Evolutionary conservation across 1,139 yeast genomes (phyloP).

Genomic region (Hanseniaspora sp.): DNA sequence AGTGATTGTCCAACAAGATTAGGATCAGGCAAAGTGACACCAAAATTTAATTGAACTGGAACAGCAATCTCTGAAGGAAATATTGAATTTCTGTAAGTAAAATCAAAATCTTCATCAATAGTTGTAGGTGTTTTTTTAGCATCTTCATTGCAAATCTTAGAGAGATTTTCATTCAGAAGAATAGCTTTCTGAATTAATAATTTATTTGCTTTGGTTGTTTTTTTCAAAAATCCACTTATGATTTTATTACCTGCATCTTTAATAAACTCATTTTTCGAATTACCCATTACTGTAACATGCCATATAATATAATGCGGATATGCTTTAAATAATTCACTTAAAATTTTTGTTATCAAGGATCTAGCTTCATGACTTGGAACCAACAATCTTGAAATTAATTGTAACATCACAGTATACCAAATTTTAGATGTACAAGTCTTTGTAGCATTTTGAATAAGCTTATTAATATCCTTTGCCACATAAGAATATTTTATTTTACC

Average conservation of each 20-base stretch:
- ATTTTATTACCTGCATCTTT: conserved; percentile 42
- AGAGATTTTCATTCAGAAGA: conserved; percentile 25
- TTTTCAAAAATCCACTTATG: conserved; percentile 39
- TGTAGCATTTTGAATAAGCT: conserved; percentile 42
- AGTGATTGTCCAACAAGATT: background rate
- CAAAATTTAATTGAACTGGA: conserved; percentile 68
- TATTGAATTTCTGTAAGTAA: conserved; percentile 26
- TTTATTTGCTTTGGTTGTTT: conserved; percentile 19
- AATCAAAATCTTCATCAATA: conserved; percentile 38
- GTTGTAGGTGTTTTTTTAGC: conserved; percentile 29
- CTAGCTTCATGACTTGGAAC: conserved; percentile 53
- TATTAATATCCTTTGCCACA: conserved; percentile 25
- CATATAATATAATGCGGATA: conserved; percentile 81
- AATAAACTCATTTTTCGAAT: conserved; percentile 41
- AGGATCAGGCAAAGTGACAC: conserved; percentile 32
- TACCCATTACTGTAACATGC: conserved; percentile 65
- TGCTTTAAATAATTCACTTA: conserved; percentile 44
- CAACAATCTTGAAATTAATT: conserved; percentile 65
- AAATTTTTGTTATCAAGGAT: conserved; percentile 44
- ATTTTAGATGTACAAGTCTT: conserved; percentile 47
- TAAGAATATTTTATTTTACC: conserved; percentile 20
- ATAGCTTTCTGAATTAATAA: conserved; percentile 20
- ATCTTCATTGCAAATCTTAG: conserved; percentile 25
- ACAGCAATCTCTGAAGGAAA: conserved; percentile 59
- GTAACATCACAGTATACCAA: conserved; percentile 83